Base-by-base conservation (phyloP, 495 filamentous ascomycete species). In the Penicillium angulare region DNA sequence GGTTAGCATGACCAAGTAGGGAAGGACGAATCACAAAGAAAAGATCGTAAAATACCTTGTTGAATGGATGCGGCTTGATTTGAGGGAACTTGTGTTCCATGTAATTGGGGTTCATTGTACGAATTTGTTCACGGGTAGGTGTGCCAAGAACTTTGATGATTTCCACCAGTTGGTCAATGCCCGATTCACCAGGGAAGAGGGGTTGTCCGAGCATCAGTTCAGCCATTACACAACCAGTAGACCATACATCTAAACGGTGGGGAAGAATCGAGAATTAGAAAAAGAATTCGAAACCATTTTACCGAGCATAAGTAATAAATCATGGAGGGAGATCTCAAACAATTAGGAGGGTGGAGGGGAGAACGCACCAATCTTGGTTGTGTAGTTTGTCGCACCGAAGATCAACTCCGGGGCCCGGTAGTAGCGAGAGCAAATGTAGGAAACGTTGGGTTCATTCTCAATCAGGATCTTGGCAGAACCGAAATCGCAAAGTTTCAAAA, bases 21-120 rank as follows among this genome's bases (percentile, higher is more conserved):
- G 2, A 18, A 5, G 16, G 21, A 10, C 18, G 16, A 22, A 23
- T 17, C 15, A n/a, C n/a, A n/a, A n/a, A n/a, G n/a, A n/a, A n/a
- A n/a, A n/a, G n/a, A n/a, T n/a, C n/a, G n/a, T n/a, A n/a, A n/a
- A n/a, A n/a, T n/a, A 88, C 86, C 81, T 97, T 98, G 66, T 88
- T 92, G 79, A 98, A 98, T 9, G 93, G 93, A 63, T 98, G 93
- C 32, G 93, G 93, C 77, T 99, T 99, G 79, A 99, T 99, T 66
- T 99, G 93, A 34, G 93, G 95, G 66, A 99, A 99, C 73, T 97
- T 97, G 73, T 99, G 93, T 72, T 97, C 93, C 93, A 99, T 99
- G 71, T 99, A 97, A 71, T 99, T 99, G 44, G 93, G 95, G 67
- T 99, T 99, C 95, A 99, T 99, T 40, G 93, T 99, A 47, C 93